Evolutionary conservation across 371 early-diverging fungal genomes (phyloP), one percentile per base, ranked within the genome.

Genomic region (Rhizopus microsporus): DNA sequence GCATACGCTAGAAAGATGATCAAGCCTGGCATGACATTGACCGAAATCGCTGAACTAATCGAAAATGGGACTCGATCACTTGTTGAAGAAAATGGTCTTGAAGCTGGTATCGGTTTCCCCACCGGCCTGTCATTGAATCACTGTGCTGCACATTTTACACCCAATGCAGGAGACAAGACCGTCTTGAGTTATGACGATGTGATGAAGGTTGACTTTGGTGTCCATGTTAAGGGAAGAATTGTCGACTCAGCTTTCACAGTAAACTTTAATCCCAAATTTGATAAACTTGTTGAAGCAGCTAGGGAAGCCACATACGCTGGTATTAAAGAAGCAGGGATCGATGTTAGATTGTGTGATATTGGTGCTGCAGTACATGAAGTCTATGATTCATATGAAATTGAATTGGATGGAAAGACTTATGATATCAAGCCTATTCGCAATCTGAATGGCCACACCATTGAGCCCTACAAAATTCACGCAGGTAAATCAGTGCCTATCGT

Each of bases 141-240:
- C 59, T 91, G 91, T 68, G 99, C 99, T n/a, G 99, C 99, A 13
- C 99, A 99, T 69, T 99, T 93, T 71, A 98, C 99, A 5, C 98
- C 99, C 5, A 99, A 99, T 69, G 88, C 97, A 38, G 99, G 98
- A 7, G 98, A 99, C 66, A 88, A 86, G 60, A 93, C 93, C 1
- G 94, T 96, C 3, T 68, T 99, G 49, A 62, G 83, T 51, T 88
- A 95, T 57, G 93, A 90, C 54, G 99, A 99, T 82, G 97, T 99
- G 13, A 84, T 95, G 81, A 99, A 99, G 87, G 87, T 99, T 33
- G 99, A 99, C 77, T 96, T 99, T 77, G 99, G 99, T 58, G 91
- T 91, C 10, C 99, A 99, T 48, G 88, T 96, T 38, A 93, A 96
- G 59, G 99, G 98, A 71, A 82, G 93, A 56, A 99, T 99, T 59